Base-by-base conservation (phyloP, 2,329 filamentous ascomycete species). In the Pezizomycotina sp. region DNA sequence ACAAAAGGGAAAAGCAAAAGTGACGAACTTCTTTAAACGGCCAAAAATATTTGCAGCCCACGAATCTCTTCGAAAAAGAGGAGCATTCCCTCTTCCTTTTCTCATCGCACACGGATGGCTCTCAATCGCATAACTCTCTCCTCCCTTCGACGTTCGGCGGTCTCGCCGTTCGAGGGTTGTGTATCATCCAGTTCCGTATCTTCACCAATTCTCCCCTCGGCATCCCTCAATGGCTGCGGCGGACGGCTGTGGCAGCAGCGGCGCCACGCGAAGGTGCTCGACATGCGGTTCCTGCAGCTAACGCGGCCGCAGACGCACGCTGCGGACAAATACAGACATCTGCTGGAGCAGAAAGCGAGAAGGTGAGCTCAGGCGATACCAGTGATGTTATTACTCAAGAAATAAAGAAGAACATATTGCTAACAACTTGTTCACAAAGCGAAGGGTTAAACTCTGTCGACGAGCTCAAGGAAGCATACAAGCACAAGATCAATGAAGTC, bases 261-360 rank as follows among this genome's bases (percentile, higher is more conserved):
- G 37, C 73, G 84, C 55, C 91, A 81, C 77, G 86, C 86, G 2
- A 81, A 81, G 52, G 83, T 93, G 19, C 81, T 91, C 58, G 81
- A 93, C 58, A 74, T 92, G 30, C 81, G 84, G 47, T 92, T 86
- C 64, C 69, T 92, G 28, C 77, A 77, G 43, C 89, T 82, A 10
- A 79, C 83, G 44, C 70, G 71, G 39, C 63, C 71, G 38, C 66
- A 74, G 29, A 67, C 70, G 39, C 66, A 68, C 50, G 63, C 93
- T 24, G 56, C 80, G 47, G 82, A 92, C 47, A 91, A 80, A 58
- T 98, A 98, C 63, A 71, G 71, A 50, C 69, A 76, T 38, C 92
- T 92, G 62, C 74, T 98, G 45, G 69, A 78, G 48, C 62, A 68
- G 47, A 93, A 92, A 60, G 86, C 82, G 7, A 71, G 72, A 54